These are phyloP conservation scores for Exophiala oligosperma DNA, from an alignment of 2,329 filamentous ascomycete species.

Conservation along the genomic window DNA sequence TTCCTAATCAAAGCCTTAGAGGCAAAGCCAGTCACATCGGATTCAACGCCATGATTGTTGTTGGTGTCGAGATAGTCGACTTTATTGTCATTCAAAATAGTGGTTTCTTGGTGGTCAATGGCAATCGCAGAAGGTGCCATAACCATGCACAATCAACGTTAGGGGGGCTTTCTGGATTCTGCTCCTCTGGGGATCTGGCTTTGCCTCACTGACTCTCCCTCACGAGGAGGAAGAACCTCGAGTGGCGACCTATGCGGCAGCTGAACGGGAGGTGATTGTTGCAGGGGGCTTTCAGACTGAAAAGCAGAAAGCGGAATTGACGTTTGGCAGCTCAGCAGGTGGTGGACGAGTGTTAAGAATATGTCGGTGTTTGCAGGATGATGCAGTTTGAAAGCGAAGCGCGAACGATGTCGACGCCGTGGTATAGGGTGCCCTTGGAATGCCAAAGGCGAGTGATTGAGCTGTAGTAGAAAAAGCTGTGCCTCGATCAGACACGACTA, in stretches of 20 bases:
- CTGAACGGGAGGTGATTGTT: constrained; percentile 68
- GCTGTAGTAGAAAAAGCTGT: not conserved
- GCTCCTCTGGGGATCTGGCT: constrained; percentile 79
- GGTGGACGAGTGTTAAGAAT: constrained; percentile 51
- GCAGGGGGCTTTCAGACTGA: constrained; percentile 28
- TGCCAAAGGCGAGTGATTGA: constrained; percentile 25
- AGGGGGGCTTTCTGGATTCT: constrained; percentile 93
- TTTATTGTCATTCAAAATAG: constrained; percentile 32
- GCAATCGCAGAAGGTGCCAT: constrained; percentile 71
- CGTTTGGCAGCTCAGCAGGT: constrained; percentile 36
- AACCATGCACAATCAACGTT: constrained; percentile 64
- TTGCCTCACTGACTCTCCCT: constrained; percentile 99
- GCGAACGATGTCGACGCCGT: constrained; percentile 29
- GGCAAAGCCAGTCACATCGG: constrained; percentile 43
- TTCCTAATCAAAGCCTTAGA: constrained; percentile 83
- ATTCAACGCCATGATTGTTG: constrained; percentile 50
- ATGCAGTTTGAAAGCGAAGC: constrained; percentile 44
- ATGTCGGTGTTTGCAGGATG: constrained; percentile 42
- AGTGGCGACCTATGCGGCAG: constrained; percentile 99
- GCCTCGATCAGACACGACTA: not conserved
- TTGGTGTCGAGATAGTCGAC: constrained; percentile 33
- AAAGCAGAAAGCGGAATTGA: constrained; percentile 21
- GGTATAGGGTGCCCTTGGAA: constrained; percentile 27
- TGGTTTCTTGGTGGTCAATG: constrained; percentile 35
- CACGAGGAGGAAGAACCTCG: constrained; percentile 98